phyloP scores from a whole-genome alignment of 208 protist species.

The Crithidia thermophila region DNA sequence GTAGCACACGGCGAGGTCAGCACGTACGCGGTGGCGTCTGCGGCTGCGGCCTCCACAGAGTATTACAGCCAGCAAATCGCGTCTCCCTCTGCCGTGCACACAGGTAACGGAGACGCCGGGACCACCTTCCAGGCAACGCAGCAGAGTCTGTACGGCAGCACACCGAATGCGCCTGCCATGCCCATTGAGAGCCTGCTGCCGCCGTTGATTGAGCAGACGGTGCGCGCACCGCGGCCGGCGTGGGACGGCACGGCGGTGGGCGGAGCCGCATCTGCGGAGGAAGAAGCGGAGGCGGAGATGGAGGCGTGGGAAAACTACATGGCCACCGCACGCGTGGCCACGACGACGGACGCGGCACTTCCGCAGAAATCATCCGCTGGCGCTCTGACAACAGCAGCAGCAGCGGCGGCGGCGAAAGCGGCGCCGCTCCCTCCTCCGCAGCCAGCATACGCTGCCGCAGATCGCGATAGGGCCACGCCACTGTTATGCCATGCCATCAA shows the following conservation, averaged over 20 bases:
- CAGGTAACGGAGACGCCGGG: background rate
- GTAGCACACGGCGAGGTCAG: conserved; percentile 15
- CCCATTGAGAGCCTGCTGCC: conserved; percentile 30
- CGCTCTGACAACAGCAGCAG: background rate
- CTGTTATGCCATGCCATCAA: too few species aligned
- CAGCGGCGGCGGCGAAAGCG: background rate
- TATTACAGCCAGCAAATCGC: too few species aligned
- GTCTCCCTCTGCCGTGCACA: too few species aligned
- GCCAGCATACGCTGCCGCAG: too few species aligned
- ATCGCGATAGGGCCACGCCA: too few species aligned
- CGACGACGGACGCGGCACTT: conserved; percentile 3
- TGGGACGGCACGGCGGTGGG: background rate
- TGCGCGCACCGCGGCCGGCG: background rate
- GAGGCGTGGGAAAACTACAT: conserved; percentile 28
- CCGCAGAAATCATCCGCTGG: background rate
- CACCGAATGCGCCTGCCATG: background rate
- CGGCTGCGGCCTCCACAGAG: background rate
- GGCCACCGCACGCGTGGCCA: conserved; percentile 22
- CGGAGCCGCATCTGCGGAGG: background rate
- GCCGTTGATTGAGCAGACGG: conserved; percentile 28
- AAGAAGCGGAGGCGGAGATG: conserved; percentile 26
- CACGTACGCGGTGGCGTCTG: background rate
- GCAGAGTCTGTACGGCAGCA: background rate
- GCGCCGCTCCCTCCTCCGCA: background rate
- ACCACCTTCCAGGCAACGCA: background rate